Conservation (phyloP, 345 rosid genomes). For the Stellera chamaejasme region DNA sequence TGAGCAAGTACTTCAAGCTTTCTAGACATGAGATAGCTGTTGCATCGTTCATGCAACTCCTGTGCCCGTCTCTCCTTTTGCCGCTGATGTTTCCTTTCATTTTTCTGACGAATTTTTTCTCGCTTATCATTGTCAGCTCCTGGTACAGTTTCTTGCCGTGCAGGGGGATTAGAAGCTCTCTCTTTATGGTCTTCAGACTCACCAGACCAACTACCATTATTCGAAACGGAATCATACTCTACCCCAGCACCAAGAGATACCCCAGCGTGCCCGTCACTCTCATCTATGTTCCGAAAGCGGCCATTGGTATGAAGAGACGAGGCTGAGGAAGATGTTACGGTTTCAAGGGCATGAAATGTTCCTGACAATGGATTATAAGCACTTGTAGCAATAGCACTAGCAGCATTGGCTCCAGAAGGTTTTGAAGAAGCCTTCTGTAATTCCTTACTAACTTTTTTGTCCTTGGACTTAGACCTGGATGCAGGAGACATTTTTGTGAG, state of each 20-base stretch:
- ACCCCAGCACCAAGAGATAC: conserved; percentile 37
- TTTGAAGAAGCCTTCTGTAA: conserved; percentile 46
- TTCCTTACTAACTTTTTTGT: conserved; percentile 48
- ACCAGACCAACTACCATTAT: conserved; percentile 88
- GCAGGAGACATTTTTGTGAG: conserved; percentile 51
- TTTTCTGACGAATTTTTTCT: conserved; percentile 84
- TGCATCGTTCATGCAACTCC: conserved; percentile 73
- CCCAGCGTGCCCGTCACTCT: conserved; percentile 46
- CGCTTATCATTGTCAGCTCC: conserved; percentile 79
- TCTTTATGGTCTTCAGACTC: conserved; percentile 95
- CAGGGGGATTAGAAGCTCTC: conserved; percentile 32
- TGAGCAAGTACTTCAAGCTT: conserved; percentile 80
- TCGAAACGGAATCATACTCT: conserved; percentile 76
- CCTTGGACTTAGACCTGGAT: conserved; percentile 58
- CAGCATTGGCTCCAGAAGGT: conserved; percentile 41
- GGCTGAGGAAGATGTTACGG: conserved; percentile 37
- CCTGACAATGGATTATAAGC: conserved; percentile 71
- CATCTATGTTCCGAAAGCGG: conserved; percentile 66
- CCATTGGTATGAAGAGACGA: conserved; percentile 49
- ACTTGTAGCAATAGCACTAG: conserved; percentile 47
- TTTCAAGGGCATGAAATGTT: conserved; percentile 64
- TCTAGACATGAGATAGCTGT: conserved; percentile 77
- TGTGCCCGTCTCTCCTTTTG: conserved; percentile 88
- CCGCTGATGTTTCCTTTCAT: conserved; percentile 87
- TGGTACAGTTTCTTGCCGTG: conserved; percentile 47